A percentile compares a stretch with the other conserved stretches of the same genome.
phyloP scores from a whole-genome alignment of 768 basidiomycete species.

The Megacollybia marginata region DNA sequence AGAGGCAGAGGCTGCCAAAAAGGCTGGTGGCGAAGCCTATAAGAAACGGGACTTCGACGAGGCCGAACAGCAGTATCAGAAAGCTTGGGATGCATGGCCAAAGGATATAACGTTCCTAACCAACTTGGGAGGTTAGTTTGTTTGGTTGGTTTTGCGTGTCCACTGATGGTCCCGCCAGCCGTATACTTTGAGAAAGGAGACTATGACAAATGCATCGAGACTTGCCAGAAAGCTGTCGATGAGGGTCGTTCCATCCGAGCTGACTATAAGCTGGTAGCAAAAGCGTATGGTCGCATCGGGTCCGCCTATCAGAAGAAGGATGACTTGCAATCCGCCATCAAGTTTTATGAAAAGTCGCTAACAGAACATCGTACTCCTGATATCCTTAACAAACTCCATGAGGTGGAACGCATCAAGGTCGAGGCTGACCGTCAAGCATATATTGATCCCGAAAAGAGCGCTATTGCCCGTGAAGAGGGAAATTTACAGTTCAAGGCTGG shows the following conservation, averaged over 20 bases:
- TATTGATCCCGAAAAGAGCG: slow-evolving; percentile 79
- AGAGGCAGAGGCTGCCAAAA: slow-evolving; percentile 75
- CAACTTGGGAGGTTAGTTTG: slow-evolving; percentile 67
- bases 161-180: slow-evolving; percentile 35
- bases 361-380: slow-evolving; percentile 96
- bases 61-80: slow-evolving; percentile 68
- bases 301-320: slow-evolving; percentile 76
- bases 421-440: slow-evolving; percentile 81
- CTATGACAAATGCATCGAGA: slow-evolving; percentile 84
- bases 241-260: slow-evolving; percentile 82
- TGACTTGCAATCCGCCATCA: slow-evolving; percentile 73
- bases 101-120: slow-evolving; percentile 93
- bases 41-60: slow-evolving; percentile 78
- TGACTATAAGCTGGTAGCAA: slow-evolving; percentile 93
- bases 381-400: slow-evolving; percentile 84
- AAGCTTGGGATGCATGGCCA: slow-evolving; percentile 91
- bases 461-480: slow-evolving; percentile 83
- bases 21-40: slow-evolving; percentile 73
- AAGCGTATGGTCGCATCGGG: slow-evolving; percentile 88
- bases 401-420: slow-evolving; percentile 66
- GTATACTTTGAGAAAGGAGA: slow-evolving; percentile 92
- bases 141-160: neutral
- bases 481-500: slow-evolving; percentile 89
- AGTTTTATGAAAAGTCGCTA: slow-evolving; percentile 88
- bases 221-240: slow-evolving; percentile 93